Percentiles rank a stretch among this genome's conserved stretches.
phyloP scores from a whole-genome alignment of 306 rosid species.

The Acacia acuminata region DNA sequence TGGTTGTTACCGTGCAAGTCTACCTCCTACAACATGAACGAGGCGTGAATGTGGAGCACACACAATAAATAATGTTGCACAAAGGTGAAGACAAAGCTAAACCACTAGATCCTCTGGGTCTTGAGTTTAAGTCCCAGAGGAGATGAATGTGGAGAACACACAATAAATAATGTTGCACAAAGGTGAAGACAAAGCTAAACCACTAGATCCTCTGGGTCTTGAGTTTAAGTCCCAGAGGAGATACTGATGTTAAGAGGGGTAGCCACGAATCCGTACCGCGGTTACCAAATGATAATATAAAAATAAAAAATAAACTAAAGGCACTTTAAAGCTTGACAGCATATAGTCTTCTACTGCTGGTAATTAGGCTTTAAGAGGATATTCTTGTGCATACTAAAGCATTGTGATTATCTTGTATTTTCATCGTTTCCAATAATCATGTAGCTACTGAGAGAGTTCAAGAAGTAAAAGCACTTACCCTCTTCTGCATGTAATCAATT shows the following conservation, averaged over 20 bases:
- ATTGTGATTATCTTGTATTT: background rate
- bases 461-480: conserved; percentile 33
- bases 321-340: background rate
- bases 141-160: background rate
- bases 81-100: background rate
- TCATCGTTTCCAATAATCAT: background rate
- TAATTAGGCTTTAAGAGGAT: background rate
- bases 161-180: conserved; percentile 1
- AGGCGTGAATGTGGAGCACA: background rate
- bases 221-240: too few species aligned
- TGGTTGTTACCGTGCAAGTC: conserved; percentile 81
- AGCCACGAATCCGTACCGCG: too few species aligned
- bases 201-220: too few species aligned
- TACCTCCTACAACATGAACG: conserved; percentile 57
- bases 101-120: too few species aligned
- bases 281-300: too few species aligned
- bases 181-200: background rate
- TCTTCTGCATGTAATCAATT: conserved; percentile 83
- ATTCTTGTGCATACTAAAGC: background rate
- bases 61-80: background rate
- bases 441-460: background rate
- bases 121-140: too few species aligned
- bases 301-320: too few species aligned
- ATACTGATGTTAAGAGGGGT: too few species aligned
- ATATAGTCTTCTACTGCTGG: background rate